Evolutionary conservation across 176 grass and related monocot species (phyloP).

Genomic region (Zoysia pacifica): DNA sequence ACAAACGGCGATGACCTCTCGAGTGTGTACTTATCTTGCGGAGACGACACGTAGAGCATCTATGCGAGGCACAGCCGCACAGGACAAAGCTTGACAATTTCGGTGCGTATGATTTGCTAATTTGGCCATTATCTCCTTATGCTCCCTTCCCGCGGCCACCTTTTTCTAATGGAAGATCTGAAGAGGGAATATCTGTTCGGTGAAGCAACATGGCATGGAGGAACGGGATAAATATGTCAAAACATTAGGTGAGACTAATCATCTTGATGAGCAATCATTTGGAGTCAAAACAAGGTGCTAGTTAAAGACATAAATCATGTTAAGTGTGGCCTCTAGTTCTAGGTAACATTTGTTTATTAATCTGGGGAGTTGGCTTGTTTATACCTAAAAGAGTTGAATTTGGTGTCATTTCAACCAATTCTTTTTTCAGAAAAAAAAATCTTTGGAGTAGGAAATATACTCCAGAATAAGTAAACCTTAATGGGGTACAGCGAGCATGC

Average conservation of each 20-base stretch:
- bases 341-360: neutral
- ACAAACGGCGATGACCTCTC: conserved; percentile 17
- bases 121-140: conserved; percentile 18
- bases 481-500: conserved; percentile 42
- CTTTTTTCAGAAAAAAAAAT: no score
- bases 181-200: conserved; percentile 40
- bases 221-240: neutral
- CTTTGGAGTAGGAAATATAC: neutral
- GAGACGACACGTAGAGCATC: conserved; percentile 44
- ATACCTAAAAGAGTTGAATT: neutral
- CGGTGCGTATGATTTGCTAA: conserved; percentile 24
- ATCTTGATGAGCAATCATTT: conserved; percentile 33
- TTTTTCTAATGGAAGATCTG: conserved; percentile 27
- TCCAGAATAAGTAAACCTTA: neutral
- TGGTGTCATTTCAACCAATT: neutral
- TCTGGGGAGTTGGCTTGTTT: conserved; percentile 9
- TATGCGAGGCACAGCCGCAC: conserved; percentile 3
- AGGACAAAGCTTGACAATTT: neutral
- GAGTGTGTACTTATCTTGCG: neutral
- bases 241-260: neutral
- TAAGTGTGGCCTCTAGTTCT: conserved; percentile 10
- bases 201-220: conserved; percentile 20
- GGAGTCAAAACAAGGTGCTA: conserved; percentile 25
- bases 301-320: conserved; percentile 30
- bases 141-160: conserved; percentile 5